Evolutionary conservation across 2,329 filamentous ascomycete species (phyloP), one percentile per base, ranked within the genome.

Genomic region (Aspergillus phoenicis): DNA sequence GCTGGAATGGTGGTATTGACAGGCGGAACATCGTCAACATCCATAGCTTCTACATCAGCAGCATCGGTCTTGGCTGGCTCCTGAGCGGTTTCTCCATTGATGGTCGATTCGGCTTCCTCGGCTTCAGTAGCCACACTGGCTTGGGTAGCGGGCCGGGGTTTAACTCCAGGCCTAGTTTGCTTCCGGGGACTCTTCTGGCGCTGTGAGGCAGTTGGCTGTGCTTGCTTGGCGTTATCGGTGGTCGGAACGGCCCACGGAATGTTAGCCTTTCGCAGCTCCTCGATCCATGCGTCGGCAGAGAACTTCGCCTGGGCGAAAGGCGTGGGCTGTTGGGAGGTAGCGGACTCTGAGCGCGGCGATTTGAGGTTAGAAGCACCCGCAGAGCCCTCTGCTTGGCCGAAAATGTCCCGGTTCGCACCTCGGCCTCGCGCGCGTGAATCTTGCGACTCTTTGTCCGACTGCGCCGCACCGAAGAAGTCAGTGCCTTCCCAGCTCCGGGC

Each of bases 21-120:
- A 17, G 74, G 67, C 10, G 70, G 49, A 8, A 75, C 75, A 11
- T 78, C 75, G 61, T 82, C 80, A 52, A 82, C 71, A 62, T 82
- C 80, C 80, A 82, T 82, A 8, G 75, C 77, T 62, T 81, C 79
- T 4, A 58, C 71, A 43, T 70, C 71, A 22, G 60, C 63, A 48
- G 66, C 59, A n/a, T 39, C 56, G 4, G 61, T 36, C 28, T 58
- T 62, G 11, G 67, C 58, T 8, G 70, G 62, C 7, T 61, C 60
- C 33, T 63, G 64, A 38, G 59, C 62, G n/a, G 58, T 62, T 24
- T 65, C 60, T 5, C 66, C 67, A 39, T 71, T 62, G 26, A 73
- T 54, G 8, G 74, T 78, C 5, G 71, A 65, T 26, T 68, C 66
- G 6, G 70, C 71, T 62, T 80, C 78, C 28, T 78, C 77, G 3